Evolutionary conservation across 1,284 basidiomycete species (phyloP).

Genomic region (Moniliophthora roreri): DNA sequence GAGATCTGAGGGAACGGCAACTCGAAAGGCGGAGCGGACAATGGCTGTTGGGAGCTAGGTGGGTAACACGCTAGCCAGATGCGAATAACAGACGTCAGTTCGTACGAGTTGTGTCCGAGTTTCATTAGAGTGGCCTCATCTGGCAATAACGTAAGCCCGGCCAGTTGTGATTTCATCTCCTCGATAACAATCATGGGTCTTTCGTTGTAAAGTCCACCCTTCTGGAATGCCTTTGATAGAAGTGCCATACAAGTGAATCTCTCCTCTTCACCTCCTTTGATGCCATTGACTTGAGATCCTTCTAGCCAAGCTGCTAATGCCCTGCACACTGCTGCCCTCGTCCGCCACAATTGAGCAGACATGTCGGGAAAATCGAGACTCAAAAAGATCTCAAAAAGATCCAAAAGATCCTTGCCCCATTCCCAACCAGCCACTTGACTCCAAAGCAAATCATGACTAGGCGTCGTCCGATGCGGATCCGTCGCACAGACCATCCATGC

Average conservation of each 20-base stretch:
- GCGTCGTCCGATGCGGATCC: conserved; percentile 87
- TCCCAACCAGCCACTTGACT: conserved; percentile 77
- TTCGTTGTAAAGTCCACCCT: conserved; percentile 32
- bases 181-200: conserved; percentile 36
- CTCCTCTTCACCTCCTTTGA: conserved; percentile 66
- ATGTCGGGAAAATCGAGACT: not conserved
- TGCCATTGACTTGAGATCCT: conserved; percentile 71
- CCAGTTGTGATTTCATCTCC: conserved; percentile 24
- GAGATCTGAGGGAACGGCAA: conserved; percentile 60
- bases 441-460: conserved; percentile 88
- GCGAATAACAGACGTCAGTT: conserved; percentile 52
- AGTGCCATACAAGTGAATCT: conserved; percentile 36
- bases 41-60: conserved; percentile 31
- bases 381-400: conserved; percentile 26
- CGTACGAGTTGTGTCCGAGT: conserved; percentile 32
- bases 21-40: conserved; percentile 47
- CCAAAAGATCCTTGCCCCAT: conserved; percentile 66
- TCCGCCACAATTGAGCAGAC: conserved; percentile 13
- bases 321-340: conserved; percentile 47
- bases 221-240: conserved; percentile 40
- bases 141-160: conserved; percentile 7
- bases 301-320: conserved; percentile 69
- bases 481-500: conserved; percentile 82
- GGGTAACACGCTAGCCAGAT: conserved; percentile 64
- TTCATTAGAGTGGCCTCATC: not conserved